Base-by-base conservation (phyloP, 2,329 filamentous ascomycete genomes). In the Biscogniauxia marginata region DNA sequence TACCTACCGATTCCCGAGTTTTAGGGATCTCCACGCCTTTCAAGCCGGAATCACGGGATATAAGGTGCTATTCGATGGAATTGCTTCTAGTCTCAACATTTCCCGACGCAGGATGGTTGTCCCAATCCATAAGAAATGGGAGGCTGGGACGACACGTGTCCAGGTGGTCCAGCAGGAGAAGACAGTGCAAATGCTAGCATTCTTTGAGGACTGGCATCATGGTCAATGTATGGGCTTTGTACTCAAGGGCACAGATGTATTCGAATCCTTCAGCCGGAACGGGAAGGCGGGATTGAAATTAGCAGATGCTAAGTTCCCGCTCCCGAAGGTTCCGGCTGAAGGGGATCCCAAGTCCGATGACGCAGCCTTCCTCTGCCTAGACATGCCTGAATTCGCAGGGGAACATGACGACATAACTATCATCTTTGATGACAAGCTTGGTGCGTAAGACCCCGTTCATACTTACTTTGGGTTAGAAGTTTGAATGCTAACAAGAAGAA, bases 81-180 rank as follows among this genome's bases (percentile, higher is more conserved):
- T 90, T 52, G 91, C 91, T 5, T 79, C 82, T 7, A 86, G 85
- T 0, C 90, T 96, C 71, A 86, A 88, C 56, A 96, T 96, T 62
- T 87, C 92, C 1, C 86, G 92, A 24, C 85, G 90, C 49, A 84
- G 90, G 63, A 95, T 93, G 88, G 90, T 96, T 11, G 91, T 96
- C 16, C 91, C 91, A 0, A 93, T 96, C 63, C 90, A 96, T 76
- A 96, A 96, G 75, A 95, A 95, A 72, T 96, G 91, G 90, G 91
- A 96, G 69, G 90, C 92, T 2, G 85, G 81, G n/a, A 82, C 81
- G 39, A 90, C 90, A 7, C 85, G 93, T 34, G 79, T 96, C 7
- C 92, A 96, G 70, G 80, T 96, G 39, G 85, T 96, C 34, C 81
- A 85, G 62, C 87, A 88, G 62, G 89, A 92, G 60, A 89, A 86